Evolutionary conservation across 345 rosid species (phyloP).

Genomic region (Eucalyptus fibrosa): DNA sequence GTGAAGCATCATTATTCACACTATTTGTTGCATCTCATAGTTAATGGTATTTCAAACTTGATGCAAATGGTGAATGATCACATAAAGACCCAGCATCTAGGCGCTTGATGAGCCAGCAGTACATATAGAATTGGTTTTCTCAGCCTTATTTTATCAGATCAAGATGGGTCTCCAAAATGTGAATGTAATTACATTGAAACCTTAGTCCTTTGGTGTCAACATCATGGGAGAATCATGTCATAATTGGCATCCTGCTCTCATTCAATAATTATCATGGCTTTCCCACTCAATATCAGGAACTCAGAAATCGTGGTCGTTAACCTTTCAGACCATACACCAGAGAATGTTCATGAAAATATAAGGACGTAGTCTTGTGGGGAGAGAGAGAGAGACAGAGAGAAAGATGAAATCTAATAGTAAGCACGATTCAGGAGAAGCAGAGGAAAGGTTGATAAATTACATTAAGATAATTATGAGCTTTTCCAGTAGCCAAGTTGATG

Average conservation of each 20-base stretch:
- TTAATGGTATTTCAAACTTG: neutral
- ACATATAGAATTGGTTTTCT: neutral
- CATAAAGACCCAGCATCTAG: neutral
- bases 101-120: neutral
- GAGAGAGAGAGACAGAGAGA: neutral
- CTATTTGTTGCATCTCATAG: neutral
- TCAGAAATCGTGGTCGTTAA: neutral
- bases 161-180: neutral
- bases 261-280: neutral
- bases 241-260: neutral
- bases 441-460: conserved; percentile 25
- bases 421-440: neutral
- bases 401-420: neutral
- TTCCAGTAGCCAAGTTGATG: conserved; percentile 72
- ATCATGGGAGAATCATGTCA: neutral
- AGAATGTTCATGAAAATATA: neutral
- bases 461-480: conserved; percentile 59
- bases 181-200: neutral
- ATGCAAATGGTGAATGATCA: neutral
- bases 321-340: neutral
- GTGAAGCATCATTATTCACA: neutral
- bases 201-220: neutral
- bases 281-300: neutral
- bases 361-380: neutral
- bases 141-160: neutral